Base-by-base conservation (phyloP, 192 early-diverging fungal species). In the Linnemannia hyalina region DNA sequence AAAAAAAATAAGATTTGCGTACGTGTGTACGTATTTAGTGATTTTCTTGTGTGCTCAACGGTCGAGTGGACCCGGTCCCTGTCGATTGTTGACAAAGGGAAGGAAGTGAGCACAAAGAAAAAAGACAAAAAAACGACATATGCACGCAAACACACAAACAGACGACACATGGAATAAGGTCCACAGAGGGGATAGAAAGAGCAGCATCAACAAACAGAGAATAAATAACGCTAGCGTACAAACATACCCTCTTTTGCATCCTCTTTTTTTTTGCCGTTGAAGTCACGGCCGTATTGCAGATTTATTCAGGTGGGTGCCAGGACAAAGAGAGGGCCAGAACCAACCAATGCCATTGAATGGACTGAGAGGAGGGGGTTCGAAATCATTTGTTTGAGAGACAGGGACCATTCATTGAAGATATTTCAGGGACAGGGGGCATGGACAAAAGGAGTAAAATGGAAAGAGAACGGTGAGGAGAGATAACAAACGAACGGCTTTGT, bases 141-240 rank as follows among this genome's bases (percentile, higher is more conserved):
- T 60, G 57, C n/a, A 60, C 52, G 1, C 52, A 55, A 20, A 55
- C 52, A 55, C 57, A 65, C 60, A 65, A 63, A 63, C 60, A 29
- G 32, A 65, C 60, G 60, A 65, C 60, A 65, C 60, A 65, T 65
- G 60, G 60, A 65, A 65, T 65, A 35, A 65, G 60, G 60, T 32
- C 60, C 26, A 65, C 60, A 65, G 3, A n/a, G 57, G n/a, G 60
- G 9, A 65, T 29, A 26, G 15, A 29, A 32, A 9, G 60, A 32
- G 26, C 10, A 32, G 0, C 3, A 26, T 65, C n/a, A 65, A 65
- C 9, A 32, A 60, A 32, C n/a, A 60, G 9, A 26, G 9, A 9
- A 32, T 32, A 65, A 65, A 65, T 57, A 57, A 18, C 55, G 16
- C 55, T 57, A 26, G 55, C 16, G 7, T 57, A 2, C 9, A 57